Base-by-base conservation (phyloP, 345 rosid species). In the Populus deltoides region DNA sequence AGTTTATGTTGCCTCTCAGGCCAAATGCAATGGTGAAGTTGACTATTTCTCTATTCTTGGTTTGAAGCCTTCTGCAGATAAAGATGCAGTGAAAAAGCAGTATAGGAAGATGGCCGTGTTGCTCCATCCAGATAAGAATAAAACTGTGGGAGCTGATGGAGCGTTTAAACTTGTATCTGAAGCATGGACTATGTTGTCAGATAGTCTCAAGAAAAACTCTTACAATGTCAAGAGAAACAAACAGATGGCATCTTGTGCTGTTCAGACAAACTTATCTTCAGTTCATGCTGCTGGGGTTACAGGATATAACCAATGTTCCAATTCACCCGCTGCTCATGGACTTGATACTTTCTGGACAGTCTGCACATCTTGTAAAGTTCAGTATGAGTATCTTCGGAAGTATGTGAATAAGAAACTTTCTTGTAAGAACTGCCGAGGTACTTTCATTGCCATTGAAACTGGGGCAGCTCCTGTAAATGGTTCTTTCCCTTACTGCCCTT, bases 271-370 rank as follows among this genome's bases (percentile, higher is more conserved):
- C 77, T 47, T 78, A 22, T 87, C 92, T 31, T 80, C 92, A 9
- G 85, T 78, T 63, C 87, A 89, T 70, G 57, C 81, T 55, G 22
- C 92, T 77, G 95, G 90, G 47, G 82, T 82, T 61, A 18, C 90
- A 5, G 89, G 85, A 39, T 83, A 77, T 68, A 86, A 74, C 81
- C 87, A 83, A 71, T 86, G 83, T 85, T 86, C 92, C 71, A 87
- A 83, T 82, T 72, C 89, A 7, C 74, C 97, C 17, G 68, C 78
- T 36, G 59, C 92, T 55, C 91, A 86, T 71, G 82, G 94, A 45
- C 91, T 89, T 70, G 99, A 93, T 83, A 96, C 95, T 72, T 96
- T 96, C 84, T 93, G 98, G 98, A 96, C 99, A 65, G 97, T 96
- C 45, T 96, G 99, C 83, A 93, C 99, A 8, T 91, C 97, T 76